These are phyloP conservation scores for Xylaria cubensis DNA, from an alignment of 495 filamentous ascomycete genomes.

Conservation along the genomic window DNA sequence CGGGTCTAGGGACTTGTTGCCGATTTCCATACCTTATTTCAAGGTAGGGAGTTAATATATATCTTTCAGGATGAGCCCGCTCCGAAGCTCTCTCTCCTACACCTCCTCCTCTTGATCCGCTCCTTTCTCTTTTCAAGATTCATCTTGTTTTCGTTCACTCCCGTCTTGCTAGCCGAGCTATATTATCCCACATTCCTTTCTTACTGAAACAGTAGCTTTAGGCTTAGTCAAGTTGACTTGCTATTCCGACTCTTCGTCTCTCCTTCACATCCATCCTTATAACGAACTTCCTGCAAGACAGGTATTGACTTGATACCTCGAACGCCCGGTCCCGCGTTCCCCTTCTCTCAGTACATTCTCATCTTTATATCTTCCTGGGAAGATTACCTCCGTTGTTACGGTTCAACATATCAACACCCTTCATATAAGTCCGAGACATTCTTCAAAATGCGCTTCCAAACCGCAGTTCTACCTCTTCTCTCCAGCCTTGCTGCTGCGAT, in stretches of 20 bases:
- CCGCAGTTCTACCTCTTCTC: constrained; percentile 31
- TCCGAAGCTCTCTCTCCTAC: constrained; percentile 27
- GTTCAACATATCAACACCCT: constrained; percentile 1
- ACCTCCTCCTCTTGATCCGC: constrained; percentile 27
- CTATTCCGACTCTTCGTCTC: constrained; percentile 28
- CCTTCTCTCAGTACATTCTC: constrained; percentile 7
- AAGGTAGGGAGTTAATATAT: constrained; percentile 42
- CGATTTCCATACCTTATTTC: constrained; percentile 24
- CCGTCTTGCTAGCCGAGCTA: constrained; percentile 41
- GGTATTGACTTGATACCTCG: constrained; percentile 31
- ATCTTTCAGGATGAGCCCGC: constrained; percentile 36
- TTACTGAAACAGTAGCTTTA: constrained; percentile 29
- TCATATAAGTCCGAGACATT: constrained; percentile 17
- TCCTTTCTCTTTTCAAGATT: constrained; percentile 33
- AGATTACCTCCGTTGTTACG: neutral
- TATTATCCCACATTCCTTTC: constrained; percentile 40
- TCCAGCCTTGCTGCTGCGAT: constrained; percentile 38
- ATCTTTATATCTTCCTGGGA: constrained; percentile 25
- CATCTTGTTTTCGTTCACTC: constrained; percentile 30
- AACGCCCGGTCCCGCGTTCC: constrained; percentile 31
- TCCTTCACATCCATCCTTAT: constrained; percentile 32
- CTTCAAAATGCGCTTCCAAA: constrained; percentile 43
- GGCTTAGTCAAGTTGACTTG: constrained; percentile 24
- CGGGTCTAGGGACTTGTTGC: constrained; percentile 26
- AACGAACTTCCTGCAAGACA: constrained; percentile 38